Percentiles rank a stretch among this genome's conserved stretches.
Conservation (phyloP, 1,284 basidiomycete species). For the Exsudoporus floridanus region DNA sequence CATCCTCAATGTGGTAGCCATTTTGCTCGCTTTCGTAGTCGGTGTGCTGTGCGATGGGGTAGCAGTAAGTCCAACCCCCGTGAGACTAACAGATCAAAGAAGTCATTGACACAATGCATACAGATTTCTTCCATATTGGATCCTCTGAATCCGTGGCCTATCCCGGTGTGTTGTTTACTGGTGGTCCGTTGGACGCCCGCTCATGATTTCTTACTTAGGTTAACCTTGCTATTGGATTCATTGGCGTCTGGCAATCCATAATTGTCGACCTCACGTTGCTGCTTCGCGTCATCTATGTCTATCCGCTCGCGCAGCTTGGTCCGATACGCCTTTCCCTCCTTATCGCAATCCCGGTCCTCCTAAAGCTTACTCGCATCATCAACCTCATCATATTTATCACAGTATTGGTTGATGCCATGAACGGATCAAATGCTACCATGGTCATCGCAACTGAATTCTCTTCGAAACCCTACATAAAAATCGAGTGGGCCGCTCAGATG, state of each 20-base stretch:
- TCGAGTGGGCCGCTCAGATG: slow-evolving; percentile 32
- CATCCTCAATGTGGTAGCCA: slow-evolving; percentile 20
- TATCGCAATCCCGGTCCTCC: slow-evolving; percentile 10
- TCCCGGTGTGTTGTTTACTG: slow-evolving; percentile 1
- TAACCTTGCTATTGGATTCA: slow-evolving; percentile 16
- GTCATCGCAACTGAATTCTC: not conserved
- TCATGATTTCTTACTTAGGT: slow-evolving; percentile 3
- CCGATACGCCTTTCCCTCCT: slow-evolving; percentile 7
- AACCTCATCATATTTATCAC: slow-evolving; percentile 18
- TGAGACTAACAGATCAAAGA: not conserved
- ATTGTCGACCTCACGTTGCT: slow-evolving; percentile 29
- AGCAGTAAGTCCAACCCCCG: slow-evolving; percentile 9
- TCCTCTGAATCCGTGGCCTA: slow-evolving; percentile 7
- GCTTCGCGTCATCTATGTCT: slow-evolving; percentile 25
- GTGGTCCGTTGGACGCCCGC: not conserved
- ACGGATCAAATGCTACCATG: not conserved
- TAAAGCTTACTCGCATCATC: slow-evolving; percentile 18
- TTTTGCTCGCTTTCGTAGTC: slow-evolving; percentile 19
- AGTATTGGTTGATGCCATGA: slow-evolving; percentile 7
- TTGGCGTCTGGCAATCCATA: slow-evolving; percentile 27
- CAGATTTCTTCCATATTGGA: slow-evolving; percentile 23
- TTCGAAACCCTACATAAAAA: slow-evolving; percentile 25
- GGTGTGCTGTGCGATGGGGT: slow-evolving; percentile 15
- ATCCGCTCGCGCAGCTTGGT: slow-evolving; percentile 12
- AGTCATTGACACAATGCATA: not conserved